Conservation (phyloP, 1,284 basidiomycete genomes). For the Cryptococcus sp. region DNA sequence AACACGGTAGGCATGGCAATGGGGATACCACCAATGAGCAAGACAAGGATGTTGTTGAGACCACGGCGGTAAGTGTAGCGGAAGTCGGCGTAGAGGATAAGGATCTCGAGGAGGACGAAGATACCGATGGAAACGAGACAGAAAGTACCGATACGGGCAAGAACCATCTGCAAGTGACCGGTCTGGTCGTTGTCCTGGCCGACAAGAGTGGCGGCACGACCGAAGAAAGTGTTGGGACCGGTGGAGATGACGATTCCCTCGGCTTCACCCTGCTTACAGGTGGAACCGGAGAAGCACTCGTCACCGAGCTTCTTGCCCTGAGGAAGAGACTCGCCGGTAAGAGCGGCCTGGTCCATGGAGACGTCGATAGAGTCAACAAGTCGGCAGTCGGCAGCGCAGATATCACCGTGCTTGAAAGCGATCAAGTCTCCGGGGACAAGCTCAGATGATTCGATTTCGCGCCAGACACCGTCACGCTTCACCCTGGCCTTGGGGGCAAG, state of each 20-base stretch:
- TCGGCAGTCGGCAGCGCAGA: constrained; percentile 94
- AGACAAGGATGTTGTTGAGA: constrained; percentile 93
- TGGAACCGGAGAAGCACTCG: constrained; percentile 96
- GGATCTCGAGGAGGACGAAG: constrained; percentile 86
- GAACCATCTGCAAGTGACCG: constrained; percentile 96
- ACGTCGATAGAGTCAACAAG: constrained; percentile 93
- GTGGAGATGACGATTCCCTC: constrained; percentile 97
- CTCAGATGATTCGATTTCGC: constrained; percentile 81
- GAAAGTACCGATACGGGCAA: constrained; percentile 94
- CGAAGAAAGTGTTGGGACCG: constrained; percentile 94
- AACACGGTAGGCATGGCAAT: constrained; percentile 98
- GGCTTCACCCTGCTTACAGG: constrained; percentile 95
- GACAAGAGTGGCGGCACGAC: constrained; percentile 91
- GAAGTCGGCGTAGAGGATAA: constrained; percentile 86
- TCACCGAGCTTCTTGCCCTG: constrained; percentile 86
- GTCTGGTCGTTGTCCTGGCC: constrained; percentile 94
- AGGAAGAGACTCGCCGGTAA: constrained; percentile 94
- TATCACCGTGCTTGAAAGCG: constrained; percentile 96
- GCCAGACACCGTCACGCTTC: constrained; percentile 79
- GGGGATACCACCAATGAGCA: constrained; percentile 97
- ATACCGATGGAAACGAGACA: constrained; percentile 91
- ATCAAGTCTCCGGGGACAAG: constrained; percentile 94
- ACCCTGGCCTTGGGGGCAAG: constrained; percentile 95
- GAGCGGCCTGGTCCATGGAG: constrained; percentile 93
- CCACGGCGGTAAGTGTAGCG: constrained; percentile 86